These are phyloP conservation scores for Myotisia sp. DNA, from an alignment of 2,329 filamentous ascomycete species.

Conservation along the genomic window DNA sequence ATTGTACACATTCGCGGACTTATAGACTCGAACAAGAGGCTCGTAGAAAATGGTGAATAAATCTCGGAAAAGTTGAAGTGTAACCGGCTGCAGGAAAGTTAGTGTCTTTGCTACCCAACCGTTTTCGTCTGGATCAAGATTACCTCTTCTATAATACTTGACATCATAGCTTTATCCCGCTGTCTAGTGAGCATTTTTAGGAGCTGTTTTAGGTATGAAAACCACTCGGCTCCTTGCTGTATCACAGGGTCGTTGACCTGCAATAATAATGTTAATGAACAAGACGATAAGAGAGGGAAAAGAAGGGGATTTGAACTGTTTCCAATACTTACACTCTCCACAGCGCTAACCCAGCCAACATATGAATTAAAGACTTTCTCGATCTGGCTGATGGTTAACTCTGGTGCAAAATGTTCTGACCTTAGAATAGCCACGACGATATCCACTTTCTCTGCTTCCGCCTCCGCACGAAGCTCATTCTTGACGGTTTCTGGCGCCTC, in stretches of 20 bases:
- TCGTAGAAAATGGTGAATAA: constrained; percentile 99
- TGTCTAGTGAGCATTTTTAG: constrained; percentile 84
- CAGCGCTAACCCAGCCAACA: constrained; percentile 86
- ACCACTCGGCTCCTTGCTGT: constrained; percentile 77
- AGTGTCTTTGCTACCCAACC: no score
- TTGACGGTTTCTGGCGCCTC: constrained; percentile 64
- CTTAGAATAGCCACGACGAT: constrained; percentile 72
- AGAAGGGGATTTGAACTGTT: constrained; percentile 14
- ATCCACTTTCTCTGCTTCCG: constrained; percentile 60
- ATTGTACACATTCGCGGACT: constrained; percentile 95
- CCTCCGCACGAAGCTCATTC: constrained; percentile 56
- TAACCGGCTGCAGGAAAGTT: constrained; percentile 50
- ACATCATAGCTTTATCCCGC: constrained; percentile 94
- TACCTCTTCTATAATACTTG: constrained; percentile 76
- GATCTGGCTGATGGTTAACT: constrained; percentile 60
- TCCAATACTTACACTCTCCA: constrained; percentile 56
- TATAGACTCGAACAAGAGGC: constrained; percentile 90
- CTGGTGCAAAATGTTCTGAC: constrained; percentile 59
- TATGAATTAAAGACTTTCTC: constrained; percentile 84
- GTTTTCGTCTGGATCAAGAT: not conserved
- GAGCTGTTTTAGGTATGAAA: constrained; percentile 87
- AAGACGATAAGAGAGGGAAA: not conserved
- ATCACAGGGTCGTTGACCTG: constrained; percentile 61
- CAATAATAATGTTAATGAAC: constrained; percentile 2
- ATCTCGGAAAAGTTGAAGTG: constrained; percentile 86